Base-by-base conservation (phyloP, 306 rosid genomes). In the Urtica urens region DNA sequence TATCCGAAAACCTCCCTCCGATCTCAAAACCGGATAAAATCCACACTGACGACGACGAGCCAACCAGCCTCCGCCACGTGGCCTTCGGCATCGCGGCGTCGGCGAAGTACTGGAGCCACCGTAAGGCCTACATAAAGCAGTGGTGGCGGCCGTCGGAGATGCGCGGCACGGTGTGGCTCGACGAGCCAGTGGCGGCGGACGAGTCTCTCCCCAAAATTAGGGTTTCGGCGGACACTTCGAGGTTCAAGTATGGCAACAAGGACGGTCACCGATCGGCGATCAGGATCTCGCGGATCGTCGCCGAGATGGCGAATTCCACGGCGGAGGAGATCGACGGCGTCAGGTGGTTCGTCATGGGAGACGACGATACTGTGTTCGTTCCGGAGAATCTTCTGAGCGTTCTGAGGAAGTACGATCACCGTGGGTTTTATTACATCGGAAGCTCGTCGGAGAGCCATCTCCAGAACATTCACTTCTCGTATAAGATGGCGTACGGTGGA, bases 331-430 rank as follows among this genome's bases (percentile, higher is more conserved):
- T 75, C 71, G 23, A 69, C 40, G 54, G 39, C 28, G 86, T 73
- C 41, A 67, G 94, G 57, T 84, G 92, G 94, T 67, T 84, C 22
- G 92, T 84, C 35, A 71, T 78, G 83, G 94, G 92, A 2, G 94
- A 84, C 43, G 92, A 84, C 22, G 94, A 84, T 46, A 80, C 92
- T 0, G 49, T 83, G 3, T 83, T 83, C 43, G 69, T 80, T 0
- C 29, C 81, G 0, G 86, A 84, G 3, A 80, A 80, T 67, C 19
- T 84, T 63, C 72, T 80, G 0, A 65, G 55, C 18, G 79, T 84
- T 44, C 51, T 84, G 62, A 53, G 59, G 38, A 80, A 80, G 49
- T 80, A 84, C 49, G 83, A 84, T 15, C 86, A 80, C 12, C 65
- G 65, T 26, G 68, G 63, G 43, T 83, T 72, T 38, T 83, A 77